These are phyloP conservation scores for Claviceps lovelessii DNA, from an alignment of 2,329 filamentous ascomycete genomes.

Conservation along the genomic window DNA sequence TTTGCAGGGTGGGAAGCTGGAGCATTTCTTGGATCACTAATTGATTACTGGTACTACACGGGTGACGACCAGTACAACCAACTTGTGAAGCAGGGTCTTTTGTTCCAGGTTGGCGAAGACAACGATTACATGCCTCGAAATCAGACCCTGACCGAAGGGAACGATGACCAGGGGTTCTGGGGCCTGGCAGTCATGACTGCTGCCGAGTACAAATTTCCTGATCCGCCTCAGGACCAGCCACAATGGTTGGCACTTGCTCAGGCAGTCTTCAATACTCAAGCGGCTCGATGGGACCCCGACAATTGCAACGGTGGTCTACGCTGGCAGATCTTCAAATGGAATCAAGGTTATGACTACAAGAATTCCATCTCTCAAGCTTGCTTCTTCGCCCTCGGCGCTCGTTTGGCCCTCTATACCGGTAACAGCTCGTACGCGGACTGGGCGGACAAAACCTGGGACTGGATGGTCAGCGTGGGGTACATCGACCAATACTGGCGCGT, in stretches of 20 bases:
- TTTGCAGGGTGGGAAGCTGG: slow-evolving; percentile 55
- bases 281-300: slow-evolving; percentile 53
- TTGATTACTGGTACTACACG: slow-evolving; percentile 80
- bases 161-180: slow-evolving; percentile 68
- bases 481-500: slow-evolving; percentile 45
- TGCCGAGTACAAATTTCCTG: slow-evolving; percentile 52
- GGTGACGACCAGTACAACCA: slow-evolving; percentile 59
- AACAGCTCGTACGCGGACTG: slow-evolving; percentile 66
- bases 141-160: slow-evolving; percentile 53
- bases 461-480: slow-evolving; percentile 44
- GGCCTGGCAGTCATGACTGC: slow-evolving; percentile 55
- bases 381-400: slow-evolving; percentile 49
- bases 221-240: slow-evolving; percentile 40
- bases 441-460: slow-evolving; percentile 61
- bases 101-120: slow-evolving; percentile 59
- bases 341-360: slow-evolving; percentile 69
- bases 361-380: slow-evolving; percentile 49
- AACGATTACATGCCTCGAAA: slow-evolving; percentile 67
- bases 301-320: slow-evolving; percentile 62
- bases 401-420: slow-evolving; percentile 61
- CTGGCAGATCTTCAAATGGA: slow-evolving; percentile 78
- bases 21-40: slow-evolving; percentile 54
- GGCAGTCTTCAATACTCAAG: slow-evolving; percentile 70
- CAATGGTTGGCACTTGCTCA: slow-evolving; percentile 60
- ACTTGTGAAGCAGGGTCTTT: slow-evolving; percentile 50